These are phyloP conservation scores for Vanilla planifolia DNA, from an alignment of 106 monocot species.

Conservation along the genomic window DNA sequence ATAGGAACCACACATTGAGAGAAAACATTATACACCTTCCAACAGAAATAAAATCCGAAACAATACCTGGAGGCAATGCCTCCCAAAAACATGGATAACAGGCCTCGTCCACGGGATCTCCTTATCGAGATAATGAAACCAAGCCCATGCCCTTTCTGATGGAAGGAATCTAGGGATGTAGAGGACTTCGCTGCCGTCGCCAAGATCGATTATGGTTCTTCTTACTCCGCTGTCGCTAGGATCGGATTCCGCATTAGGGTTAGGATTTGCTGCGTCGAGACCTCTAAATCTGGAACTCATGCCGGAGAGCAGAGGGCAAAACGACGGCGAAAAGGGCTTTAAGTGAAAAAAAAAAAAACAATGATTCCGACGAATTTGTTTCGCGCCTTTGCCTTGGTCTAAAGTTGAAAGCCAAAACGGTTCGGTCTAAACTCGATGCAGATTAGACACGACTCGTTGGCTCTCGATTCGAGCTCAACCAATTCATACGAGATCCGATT, in stretches of 20 bases:
- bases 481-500: no score
- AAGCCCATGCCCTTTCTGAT: conserved; percentile 35
- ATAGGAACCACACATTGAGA: no score
- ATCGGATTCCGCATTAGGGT: conserved; percentile 23
- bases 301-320: not conserved
- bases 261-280: conserved; percentile 11
- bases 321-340: no score
- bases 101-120: conserved; percentile 69
- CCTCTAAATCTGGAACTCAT: conserved; percentile 11
- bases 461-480: no score
- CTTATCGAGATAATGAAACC: conserved; percentile 55
- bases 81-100: conserved; percentile 54
- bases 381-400: no score
- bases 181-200: conserved; percentile 49
- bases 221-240: not conserved
- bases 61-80: conserved; percentile 58
- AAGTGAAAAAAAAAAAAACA: no score
- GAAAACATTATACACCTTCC: no score
- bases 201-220: conserved; percentile 30
- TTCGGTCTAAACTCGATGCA: no score
- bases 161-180: conserved; percentile 45
- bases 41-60: no score
- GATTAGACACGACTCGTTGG: no score
- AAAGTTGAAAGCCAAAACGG: no score
- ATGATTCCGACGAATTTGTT: no score